Conservation (phyloP, 2,329 filamentous ascomycete genomes). For the Exophiala bonariae region DNA sequence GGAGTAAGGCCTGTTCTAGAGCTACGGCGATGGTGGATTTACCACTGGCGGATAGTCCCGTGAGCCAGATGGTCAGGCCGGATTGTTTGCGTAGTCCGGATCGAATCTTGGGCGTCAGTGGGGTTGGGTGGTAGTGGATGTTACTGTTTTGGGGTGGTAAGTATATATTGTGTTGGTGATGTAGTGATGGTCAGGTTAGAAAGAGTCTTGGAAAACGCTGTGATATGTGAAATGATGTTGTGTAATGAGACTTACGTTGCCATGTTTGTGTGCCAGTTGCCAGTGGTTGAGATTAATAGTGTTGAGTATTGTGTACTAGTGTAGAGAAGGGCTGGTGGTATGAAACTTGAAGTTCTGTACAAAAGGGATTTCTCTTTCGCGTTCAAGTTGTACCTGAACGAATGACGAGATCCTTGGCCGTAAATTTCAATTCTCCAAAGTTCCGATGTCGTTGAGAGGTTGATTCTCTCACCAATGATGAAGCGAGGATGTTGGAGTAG, state of each 20-base stretch:
- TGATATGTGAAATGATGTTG: conserved; percentile 13
- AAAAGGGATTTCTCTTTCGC: too few species aligned
- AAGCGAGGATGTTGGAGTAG: neutral
- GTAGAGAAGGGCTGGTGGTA: too few species aligned
- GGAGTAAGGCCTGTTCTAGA: conserved; percentile 93
- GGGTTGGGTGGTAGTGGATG: conserved; percentile 48
- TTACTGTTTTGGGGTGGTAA: conserved; percentile 34
- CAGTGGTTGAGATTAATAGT: too few species aligned
- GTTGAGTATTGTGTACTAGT: too few species aligned
- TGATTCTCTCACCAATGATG: neutral
- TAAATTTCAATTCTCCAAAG: neutral
- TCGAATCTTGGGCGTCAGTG: conserved; percentile 43
- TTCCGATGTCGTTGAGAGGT: neutral
- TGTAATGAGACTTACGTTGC: conserved; percentile 35
- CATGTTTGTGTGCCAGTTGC: conserved; percentile 34
- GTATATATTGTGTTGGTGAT: too few species aligned
- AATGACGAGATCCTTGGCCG: neutral
- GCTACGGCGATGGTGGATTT: conserved; percentile 97
- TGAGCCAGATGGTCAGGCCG: conserved; percentile 97
- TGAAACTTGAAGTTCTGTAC: too few species aligned
- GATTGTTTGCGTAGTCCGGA: conserved; percentile 67
- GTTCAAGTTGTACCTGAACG: too few species aligned
- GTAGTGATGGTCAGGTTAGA: too few species aligned
- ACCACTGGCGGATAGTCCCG: conserved; percentile 90
- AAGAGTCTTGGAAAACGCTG: conserved; percentile 1